Conservation (phyloP, 2,329 filamentous ascomycete species). For the Davidsoniella neocaledoniae region DNA sequence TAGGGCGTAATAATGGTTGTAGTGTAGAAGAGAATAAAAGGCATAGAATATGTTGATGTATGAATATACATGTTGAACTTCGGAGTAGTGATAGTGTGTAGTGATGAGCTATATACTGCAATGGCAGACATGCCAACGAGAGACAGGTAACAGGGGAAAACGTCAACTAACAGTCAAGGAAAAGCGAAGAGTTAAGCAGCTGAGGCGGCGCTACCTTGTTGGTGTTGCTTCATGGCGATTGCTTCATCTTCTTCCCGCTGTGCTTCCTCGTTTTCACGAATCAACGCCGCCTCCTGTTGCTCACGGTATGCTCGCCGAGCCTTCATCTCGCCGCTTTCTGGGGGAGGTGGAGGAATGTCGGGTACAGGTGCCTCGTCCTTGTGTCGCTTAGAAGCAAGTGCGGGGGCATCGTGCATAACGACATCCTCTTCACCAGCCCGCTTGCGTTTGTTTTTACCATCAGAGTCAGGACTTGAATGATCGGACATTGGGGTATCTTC, state of each 20-base stretch:
- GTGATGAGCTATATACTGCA: too few species aligned
- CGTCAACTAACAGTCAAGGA: background rate
- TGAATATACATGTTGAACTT: too few species aligned
- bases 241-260: constrained; percentile 34
- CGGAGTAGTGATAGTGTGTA: too few species aligned
- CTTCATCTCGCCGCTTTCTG: constrained; percentile 21
- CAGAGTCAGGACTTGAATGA: constrained; percentile 21
- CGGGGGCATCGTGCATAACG: constrained; percentile 1
- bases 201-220: constrained; percentile 13
- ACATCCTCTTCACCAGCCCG: constrained; percentile 25
- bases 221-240: constrained; percentile 10
- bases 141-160: background rate
- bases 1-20: too few species aligned
- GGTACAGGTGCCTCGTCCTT: constrained; percentile 24
- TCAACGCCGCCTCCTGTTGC: constrained; percentile 33
- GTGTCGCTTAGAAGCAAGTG: constrained; percentile 27
- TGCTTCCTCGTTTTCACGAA: constrained; percentile 38
- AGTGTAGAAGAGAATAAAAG: too few species aligned
- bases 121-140: too few species aligned
- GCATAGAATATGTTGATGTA: too few species aligned
- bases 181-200: background rate
- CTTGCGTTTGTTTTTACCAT: constrained; percentile 47
- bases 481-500: constrained; percentile 18
- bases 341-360: constrained; percentile 26
- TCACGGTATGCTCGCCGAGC: constrained; percentile 29